Percentiles rank a stretch among this genome's conserved stretches.
phyloP scores from a whole-genome alignment of 192 early-diverging fungal genomes.

The Helicostylum pulchrum region DNA sequence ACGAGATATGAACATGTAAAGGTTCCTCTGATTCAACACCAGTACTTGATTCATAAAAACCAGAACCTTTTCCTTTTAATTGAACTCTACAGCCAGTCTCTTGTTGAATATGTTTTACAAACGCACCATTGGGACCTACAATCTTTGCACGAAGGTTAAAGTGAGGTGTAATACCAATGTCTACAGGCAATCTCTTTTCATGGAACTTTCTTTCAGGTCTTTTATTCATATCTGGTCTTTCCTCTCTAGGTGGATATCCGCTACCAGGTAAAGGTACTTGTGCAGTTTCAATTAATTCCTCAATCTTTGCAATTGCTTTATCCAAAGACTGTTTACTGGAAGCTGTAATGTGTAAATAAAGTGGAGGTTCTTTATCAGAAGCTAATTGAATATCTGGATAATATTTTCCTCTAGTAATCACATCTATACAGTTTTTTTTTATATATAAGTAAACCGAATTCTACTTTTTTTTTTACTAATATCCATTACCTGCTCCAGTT shows the following conservation, averaged over 20 bases:
- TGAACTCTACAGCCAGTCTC: conserved; percentile 76
- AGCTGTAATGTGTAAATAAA: conserved; percentile 77
- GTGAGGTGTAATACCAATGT: conserved; percentile 66
- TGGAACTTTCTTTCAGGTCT: conserved; percentile 42
- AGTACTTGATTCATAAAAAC: conserved; percentile 63
- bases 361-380: conserved; percentile 72
- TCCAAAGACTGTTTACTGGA: conserved; percentile 63
- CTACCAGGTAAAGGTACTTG: conserved; percentile 34
- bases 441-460: not conserved
- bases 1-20: conserved; percentile 81
- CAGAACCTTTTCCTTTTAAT: conserved; percentile 81
- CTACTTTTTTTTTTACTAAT: too few species aligned
- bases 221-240: not conserved
- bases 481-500: conserved; percentile 60
- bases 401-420: conserved; percentile 82
- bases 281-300: conserved; percentile 69
- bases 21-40: conserved; percentile 70
- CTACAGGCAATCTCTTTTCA: conserved; percentile 70
- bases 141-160: conserved; percentile 87
- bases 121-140: conserved; percentile 74
- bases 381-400: conserved; percentile 71
- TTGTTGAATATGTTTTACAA: conserved; percentile 86
- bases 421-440: conserved; percentile 38
- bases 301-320: conserved; percentile 65
- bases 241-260: conserved; percentile 13